A percentile compares a stretch with the other conserved stretches of the same genome.
phyloP scores from a whole-genome alignment of 352 stramenopile genomes.

The Thalassiosira livingstoniorum region DNA sequence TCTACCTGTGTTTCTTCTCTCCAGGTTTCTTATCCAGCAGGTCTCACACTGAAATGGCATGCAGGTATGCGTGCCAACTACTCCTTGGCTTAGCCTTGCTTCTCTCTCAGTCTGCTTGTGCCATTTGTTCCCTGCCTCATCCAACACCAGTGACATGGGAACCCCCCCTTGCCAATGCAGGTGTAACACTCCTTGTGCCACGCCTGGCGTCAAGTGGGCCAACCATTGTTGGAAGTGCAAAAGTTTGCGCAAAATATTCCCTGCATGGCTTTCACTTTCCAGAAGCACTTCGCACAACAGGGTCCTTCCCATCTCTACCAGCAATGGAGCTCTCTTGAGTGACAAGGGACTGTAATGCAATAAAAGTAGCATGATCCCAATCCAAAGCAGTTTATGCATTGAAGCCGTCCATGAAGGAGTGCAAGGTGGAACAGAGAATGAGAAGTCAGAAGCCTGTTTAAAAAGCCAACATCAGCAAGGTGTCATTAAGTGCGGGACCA shows the following conservation, averaged over 20 bases:
- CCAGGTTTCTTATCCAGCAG: constrained; percentile 52
- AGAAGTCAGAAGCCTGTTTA: constrained; percentile 36
- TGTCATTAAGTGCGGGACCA: constrained; percentile 27
- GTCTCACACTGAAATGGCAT: constrained; percentile 62
- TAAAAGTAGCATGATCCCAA: constrained; percentile 51
- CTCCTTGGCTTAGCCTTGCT: constrained; percentile 16
- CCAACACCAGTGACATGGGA: constrained; percentile 18
- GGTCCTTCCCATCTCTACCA: constrained; percentile 20
- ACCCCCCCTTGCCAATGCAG: constrained; percentile 28
- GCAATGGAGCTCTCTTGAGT: constrained; percentile 1
- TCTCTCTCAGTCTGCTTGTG: constrained; percentile 12
- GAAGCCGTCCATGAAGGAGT: constrained; percentile 11
- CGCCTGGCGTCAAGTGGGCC: constrained; percentile 11
- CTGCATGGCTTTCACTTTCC: constrained; percentile 4
- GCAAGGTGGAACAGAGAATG: background rate
- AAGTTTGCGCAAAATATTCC: constrained; percentile 67
- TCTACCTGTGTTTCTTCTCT: background rate
- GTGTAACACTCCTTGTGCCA: constrained; percentile 48
- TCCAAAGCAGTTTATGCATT: constrained; percentile 45
- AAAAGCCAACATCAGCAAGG: constrained; percentile 23
- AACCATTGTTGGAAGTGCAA: constrained; percentile 15
- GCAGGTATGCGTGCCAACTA: constrained; percentile 21
- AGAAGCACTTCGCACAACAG: constrained; percentile 27
- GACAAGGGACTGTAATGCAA: constrained; percentile 26
- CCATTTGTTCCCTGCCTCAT: constrained; percentile 35